Evolutionary conservation across 768 basidiomycete species (phyloP).

Genomic region (Suillus cothurnatus): DNA sequence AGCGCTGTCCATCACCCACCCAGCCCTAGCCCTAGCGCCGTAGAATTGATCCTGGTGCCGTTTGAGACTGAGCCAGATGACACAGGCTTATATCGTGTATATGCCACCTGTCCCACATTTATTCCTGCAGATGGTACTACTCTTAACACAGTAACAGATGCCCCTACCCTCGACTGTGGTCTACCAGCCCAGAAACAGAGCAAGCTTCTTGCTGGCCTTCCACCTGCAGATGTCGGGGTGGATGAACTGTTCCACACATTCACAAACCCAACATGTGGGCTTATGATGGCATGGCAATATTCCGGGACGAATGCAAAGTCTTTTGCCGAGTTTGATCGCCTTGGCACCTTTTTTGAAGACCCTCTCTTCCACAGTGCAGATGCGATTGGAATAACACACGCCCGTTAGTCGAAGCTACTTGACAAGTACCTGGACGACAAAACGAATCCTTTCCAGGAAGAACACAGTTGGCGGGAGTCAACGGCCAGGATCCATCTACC

Average conservation of each 20-base stretch:
- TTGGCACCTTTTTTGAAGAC: constrained; percentile 18
- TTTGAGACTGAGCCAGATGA: constrained; percentile 2
- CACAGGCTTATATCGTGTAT: constrained; percentile 5
- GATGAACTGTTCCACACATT: constrained; percentile 17
- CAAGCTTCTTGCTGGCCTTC: not conserved
- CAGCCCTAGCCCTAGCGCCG: not conserved
- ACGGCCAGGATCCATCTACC: constrained; percentile 5
- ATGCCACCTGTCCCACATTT: not conserved
- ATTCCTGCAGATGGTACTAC: not conserved
- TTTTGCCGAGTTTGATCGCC: constrained; percentile 9
- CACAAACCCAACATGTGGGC: constrained; percentile 24
- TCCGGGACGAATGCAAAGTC: constrained; percentile 18
- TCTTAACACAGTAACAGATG: constrained; percentile 2
- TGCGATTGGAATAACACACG: constrained; percentile 21
- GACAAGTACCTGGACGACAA: constrained; percentile 6
- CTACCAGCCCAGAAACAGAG: not conserved
- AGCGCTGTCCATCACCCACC: not conserved
- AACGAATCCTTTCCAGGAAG: constrained; percentile 6
- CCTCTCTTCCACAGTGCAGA: constrained; percentile 25
- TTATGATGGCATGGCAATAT: constrained; percentile 27
- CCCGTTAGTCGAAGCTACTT: not conserved
- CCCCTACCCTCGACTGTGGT: constrained; percentile 3
- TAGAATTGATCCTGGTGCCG: not conserved
- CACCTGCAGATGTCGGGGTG: not conserved
- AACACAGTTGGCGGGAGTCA: constrained; percentile 12